phyloP scores from a whole-genome alignment of 1,284 basidiomycete species.

The Ganoderma sp. region DNA sequence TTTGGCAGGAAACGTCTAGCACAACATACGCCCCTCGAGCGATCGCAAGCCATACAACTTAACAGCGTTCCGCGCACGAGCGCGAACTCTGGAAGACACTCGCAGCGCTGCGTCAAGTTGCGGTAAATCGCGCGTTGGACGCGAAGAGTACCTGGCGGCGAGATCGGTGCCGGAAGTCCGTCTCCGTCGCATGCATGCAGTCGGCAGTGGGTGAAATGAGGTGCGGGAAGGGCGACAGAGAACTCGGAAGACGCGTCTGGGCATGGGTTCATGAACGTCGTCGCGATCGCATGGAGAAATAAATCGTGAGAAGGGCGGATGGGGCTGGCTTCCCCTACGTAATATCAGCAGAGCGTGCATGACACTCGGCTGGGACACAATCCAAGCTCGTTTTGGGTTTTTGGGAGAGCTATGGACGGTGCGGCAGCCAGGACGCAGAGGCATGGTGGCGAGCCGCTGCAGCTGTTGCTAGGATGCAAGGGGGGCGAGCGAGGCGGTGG shows the following conservation, averaged over 20 bases:
- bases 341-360: conserved; percentile 5
- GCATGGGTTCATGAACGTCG: conserved; percentile 4
- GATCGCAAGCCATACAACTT: neutral
- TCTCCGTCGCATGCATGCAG: conserved; percentile 7
- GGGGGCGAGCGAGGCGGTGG: too few relatives aligned
- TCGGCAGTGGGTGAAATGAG: neutral
- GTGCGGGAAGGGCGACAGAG: neutral
- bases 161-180: conserved; percentile 7
- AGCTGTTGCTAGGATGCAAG: too few relatives aligned
- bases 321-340: neutral
- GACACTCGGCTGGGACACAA: neutral
- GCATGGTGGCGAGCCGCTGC: too few relatives aligned
- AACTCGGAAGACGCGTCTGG: neutral
- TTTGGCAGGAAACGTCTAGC: conserved; percentile 4
- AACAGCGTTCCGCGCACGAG: too few relatives aligned
- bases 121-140: conserved; percentile 7
- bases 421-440: too few relatives aligned
- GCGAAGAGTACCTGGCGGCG: conserved; percentile 13
- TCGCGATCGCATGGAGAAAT: conserved; percentile 3
- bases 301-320: conserved; percentile 2
- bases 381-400: neutral
- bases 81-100: neutral
- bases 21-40: neutral
- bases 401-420: neutral
- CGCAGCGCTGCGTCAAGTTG: neutral